These are phyloP conservation scores for Crithidia mellificae DNA, from an alignment of 208 protist species.

Conservation along the genomic window DNA sequence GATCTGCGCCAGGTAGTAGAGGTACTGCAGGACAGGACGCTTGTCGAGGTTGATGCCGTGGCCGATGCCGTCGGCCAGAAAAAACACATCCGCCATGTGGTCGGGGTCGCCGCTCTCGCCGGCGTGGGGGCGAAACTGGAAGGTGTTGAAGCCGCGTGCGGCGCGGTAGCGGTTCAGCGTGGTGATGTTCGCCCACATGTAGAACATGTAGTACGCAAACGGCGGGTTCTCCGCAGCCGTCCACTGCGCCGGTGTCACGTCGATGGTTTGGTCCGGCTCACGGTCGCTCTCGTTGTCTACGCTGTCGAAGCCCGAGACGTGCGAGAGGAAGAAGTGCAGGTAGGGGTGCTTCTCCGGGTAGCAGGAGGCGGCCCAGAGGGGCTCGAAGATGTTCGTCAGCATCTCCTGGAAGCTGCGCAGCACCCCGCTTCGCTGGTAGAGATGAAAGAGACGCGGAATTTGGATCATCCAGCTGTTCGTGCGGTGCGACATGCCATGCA, in stretches of 20 bases:
- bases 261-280: slow-evolving; percentile 52
- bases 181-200: slow-evolving; percentile 98
- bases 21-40: slow-evolving; percentile 95
- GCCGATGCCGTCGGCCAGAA: slow-evolving; percentile 88
- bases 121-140: slow-evolving; percentile 96
- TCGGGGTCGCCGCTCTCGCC: slow-evolving; percentile 94
- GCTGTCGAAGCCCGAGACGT: slow-evolving; percentile 96
- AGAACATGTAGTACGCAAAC: slow-evolving; percentile 95
- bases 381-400: slow-evolving; percentile 96
- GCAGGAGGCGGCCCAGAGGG: slow-evolving; percentile 96
- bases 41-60: slow-evolving; percentile 97
- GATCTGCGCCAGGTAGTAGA: slow-evolving; percentile 98
- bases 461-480: slow-evolving; percentile 98
- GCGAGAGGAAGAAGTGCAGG: slow-evolving; percentile 92
- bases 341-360: slow-evolving; percentile 92
- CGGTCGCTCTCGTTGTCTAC: slow-evolving; percentile 96
- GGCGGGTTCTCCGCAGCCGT: slow-evolving; percentile 62
- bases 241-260: slow-evolving; percentile 48
- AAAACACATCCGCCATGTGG: slow-evolving; percentile 89
- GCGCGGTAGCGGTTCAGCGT: slow-evolving; percentile 94
- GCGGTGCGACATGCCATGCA: slow-evolving; percentile 89
- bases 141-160: slow-evolving; percentile 86
- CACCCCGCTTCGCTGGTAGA: slow-evolving; percentile 67
- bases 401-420: slow-evolving; percentile 93
- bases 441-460: slow-evolving; percentile 87